Conservation (phyloP, 2,329 filamentous ascomycete genomes). For the Daldinia sp. region DNA sequence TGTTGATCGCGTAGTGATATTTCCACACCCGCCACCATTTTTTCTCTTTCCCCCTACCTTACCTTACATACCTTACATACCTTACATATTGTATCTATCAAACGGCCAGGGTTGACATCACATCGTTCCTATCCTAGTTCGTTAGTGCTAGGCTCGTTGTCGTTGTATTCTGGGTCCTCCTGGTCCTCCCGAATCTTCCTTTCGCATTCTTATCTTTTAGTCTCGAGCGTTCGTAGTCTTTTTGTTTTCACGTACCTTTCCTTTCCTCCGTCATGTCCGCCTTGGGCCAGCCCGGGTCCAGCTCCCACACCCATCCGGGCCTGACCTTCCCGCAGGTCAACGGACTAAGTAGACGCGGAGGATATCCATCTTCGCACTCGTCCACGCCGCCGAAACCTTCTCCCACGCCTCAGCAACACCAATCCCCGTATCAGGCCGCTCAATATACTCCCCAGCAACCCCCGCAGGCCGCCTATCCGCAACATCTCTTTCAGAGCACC, state of each 20-base stretch:
- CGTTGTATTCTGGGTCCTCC: slow-evolving; percentile 38
- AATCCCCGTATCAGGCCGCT: slow-evolving; percentile 63
- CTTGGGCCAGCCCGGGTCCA: slow-evolving; percentile 59
- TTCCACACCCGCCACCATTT: slow-evolving; percentile 46
- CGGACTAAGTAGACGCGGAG: slow-evolving; percentile 55
- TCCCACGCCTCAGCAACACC: slow-evolving; percentile 60
- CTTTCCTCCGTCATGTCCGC: slow-evolving; percentile 54
- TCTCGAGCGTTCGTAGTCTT: slow-evolving; percentile 27
- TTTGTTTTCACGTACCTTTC: slow-evolving; percentile 12
- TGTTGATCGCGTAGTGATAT: slow-evolving; percentile 47
- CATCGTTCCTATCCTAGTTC: slow-evolving; percentile 41
- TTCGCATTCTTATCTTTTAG: slow-evolving; percentile 33
- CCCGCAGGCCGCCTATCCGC: slow-evolving; percentile 57
- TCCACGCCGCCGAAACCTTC: slow-evolving; percentile 64
- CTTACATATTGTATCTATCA: slow-evolving; percentile 39
- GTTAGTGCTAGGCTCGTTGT: slow-evolving; percentile 31
- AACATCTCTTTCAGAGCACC: slow-evolving; percentile 61
- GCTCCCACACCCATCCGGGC: slow-evolving; percentile 58
- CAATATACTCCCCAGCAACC: slow-evolving; percentile 63
- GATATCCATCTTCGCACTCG: slow-evolving; percentile 57
- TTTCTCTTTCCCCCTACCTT: slow-evolving; percentile 24
- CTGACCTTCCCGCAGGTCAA: slow-evolving; percentile 61
- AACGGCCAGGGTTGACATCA: slow-evolving; percentile 47
- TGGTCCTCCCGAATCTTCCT: slow-evolving; percentile 26
- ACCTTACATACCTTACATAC: slow-evolving; percentile 15